Evolutionary conservation across 2,329 filamentous ascomycete genomes (phyloP), one percentile per base, ranked within the genome.

Genomic region (Emergomyces pasteurianus): DNA sequence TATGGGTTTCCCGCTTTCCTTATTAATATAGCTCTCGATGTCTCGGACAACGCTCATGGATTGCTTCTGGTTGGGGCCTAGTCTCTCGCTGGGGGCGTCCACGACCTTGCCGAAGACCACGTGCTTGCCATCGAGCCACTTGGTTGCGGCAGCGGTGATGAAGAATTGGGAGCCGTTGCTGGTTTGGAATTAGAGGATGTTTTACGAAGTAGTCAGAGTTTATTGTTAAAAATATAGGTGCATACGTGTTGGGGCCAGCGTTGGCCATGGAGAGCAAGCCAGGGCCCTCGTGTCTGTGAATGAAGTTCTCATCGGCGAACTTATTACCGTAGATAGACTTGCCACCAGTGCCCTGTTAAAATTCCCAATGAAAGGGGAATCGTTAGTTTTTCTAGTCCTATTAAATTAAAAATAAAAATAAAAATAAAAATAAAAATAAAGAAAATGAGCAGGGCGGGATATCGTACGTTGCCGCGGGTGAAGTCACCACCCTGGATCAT

Each of bases 401-500:
- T n/a, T n/a, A n/a, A n/a, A n/a, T n/a, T 21, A 53, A 53, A 18
- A 4, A n/a, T 18, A 34, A 9, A 9, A 52, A 34, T 53, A 8
- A 16, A 18, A 31, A 34, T 12, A 36, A 31, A 1, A 16, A 14
- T 34, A 36, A 31, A 6, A n/a, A 31, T 2, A 21, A 9, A 2
- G 12, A 28, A 55, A 54, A 26, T 34, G 28, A 31, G 31, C 7
- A 7, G 31, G 7, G 31, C 31, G 43, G 23, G 18, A 28, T 26
- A 52, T 79, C 89, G 77, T 82, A 95, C 91, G 79, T 95, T 94
- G 74, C 86, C 85, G 74, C 88, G 88, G 78, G 90, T 95, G 82
- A 95, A 95, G 83, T 95, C 90, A 83, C 90, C 90, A 76, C 90
- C 91, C 84, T 95, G 91, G 70, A 95, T 87, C 91, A 95, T 95